Conservation (phyloP, 116 monocot species). For the Papilionanthe hybrid region DNA sequence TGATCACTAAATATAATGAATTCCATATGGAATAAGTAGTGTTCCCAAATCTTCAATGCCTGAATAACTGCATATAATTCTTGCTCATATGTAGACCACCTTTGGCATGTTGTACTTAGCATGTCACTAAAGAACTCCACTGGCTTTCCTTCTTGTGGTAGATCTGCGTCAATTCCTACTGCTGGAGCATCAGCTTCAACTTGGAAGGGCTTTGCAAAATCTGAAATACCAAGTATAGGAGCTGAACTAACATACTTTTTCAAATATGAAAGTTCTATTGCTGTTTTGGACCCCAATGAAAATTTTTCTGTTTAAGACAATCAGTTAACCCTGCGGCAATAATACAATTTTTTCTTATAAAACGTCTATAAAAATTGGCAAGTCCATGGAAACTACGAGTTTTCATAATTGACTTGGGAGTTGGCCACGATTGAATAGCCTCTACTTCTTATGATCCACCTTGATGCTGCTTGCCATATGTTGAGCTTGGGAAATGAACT, state of each 20-base stretch:
- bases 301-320: too few species aligned
- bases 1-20: not conserved
- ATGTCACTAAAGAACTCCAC: not conserved
- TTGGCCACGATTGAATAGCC: not conserved
- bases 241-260: not conserved
- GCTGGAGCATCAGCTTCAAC: not conserved
- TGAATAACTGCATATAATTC: not conserved
- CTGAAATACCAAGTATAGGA: not conserved
- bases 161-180: not conserved
- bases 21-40: not conserved
- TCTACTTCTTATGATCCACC: not conserved
- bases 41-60: too few species aligned
- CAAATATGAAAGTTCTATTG: not conserved
- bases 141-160: not conserved
- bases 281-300: too few species aligned
- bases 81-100: not conserved
- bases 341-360: too few species aligned
- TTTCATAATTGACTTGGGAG: too few species aligned
- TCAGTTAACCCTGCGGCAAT: too few species aligned
- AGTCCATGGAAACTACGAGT: too few species aligned
- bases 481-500: not conserved
- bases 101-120: not conserved
- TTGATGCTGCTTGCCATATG: not conserved
- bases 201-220: not conserved
- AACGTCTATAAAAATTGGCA: too few species aligned